Evolutionary conservation across 257 asterid genomes (phyloP).

Genomic region (Agastache rugosa): DNA sequence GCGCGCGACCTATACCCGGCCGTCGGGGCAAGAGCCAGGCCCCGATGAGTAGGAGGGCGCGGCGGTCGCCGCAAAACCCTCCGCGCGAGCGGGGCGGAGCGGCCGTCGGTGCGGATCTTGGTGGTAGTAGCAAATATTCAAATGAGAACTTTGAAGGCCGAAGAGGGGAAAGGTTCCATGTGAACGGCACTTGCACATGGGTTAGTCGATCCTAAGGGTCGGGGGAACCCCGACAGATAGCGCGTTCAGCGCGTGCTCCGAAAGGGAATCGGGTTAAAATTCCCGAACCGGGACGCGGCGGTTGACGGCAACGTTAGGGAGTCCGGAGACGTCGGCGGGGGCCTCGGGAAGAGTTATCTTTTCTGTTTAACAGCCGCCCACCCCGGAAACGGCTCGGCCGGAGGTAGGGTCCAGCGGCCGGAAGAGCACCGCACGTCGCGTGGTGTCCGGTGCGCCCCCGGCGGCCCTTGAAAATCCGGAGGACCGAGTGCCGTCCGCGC

Average conservation of each 20-base stretch:
- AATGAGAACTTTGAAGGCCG: slow-evolving; percentile 28
- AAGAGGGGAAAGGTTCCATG: slow-evolving; percentile 33
- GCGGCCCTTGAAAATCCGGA: slow-evolving; percentile 77
- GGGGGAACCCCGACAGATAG: too few relatives aligned
- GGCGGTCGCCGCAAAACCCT: too few relatives aligned
- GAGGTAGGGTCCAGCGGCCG: slow-evolving; percentile 69
- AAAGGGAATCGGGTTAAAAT: too few relatives aligned
- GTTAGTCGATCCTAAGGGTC: too few relatives aligned
- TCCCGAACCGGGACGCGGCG: slow-evolving; percentile 11
- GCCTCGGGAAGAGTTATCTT: slow-evolving; percentile 59
- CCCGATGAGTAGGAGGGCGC: too few relatives aligned
- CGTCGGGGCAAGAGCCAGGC: too few relatives aligned
- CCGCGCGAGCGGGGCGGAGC: background rate
- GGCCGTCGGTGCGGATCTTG: slow-evolving; percentile 24
- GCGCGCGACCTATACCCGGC: too few relatives aligned
- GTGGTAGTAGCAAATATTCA: slow-evolving; percentile 30
- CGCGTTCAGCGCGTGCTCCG: too few relatives aligned
- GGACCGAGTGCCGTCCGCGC: slow-evolving; percentile 64
- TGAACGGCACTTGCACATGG: slow-evolving; percentile 22
- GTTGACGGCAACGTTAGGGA: slow-evolving; percentile 35
- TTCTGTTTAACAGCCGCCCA: slow-evolving; percentile 56
- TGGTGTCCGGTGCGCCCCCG: slow-evolving; percentile 76
- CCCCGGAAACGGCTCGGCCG: slow-evolving; percentile 56
- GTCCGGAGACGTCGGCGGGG: slow-evolving; percentile 46
- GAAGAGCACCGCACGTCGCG: slow-evolving; percentile 76